Evolutionary conservation across 2,329 filamentous ascomycete genomes (phyloP).

Genomic region (Chaetomiaceae sp.): DNA sequence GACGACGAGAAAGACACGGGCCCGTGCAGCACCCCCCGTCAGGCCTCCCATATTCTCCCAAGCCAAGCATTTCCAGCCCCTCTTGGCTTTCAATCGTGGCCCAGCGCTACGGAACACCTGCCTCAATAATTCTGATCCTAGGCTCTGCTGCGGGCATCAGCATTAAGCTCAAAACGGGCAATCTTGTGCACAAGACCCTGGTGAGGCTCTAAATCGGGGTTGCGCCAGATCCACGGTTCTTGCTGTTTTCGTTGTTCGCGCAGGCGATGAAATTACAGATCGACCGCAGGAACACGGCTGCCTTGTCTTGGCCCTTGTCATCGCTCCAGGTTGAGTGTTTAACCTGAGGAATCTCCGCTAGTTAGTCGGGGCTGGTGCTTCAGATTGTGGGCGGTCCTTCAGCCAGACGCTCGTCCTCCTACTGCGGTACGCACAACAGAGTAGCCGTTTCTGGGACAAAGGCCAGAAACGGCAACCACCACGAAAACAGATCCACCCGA

Average conservation of each 20-base stretch:
- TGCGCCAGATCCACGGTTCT: not conserved
- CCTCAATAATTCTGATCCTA: not conserved
- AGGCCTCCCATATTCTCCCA: not conserved
- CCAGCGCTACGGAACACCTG: conserved; percentile 7
- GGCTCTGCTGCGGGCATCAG: not conserved
- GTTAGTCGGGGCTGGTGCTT: not conserved
- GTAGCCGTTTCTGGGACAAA: conserved; percentile 1
- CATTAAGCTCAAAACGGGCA: conserved; percentile 1
- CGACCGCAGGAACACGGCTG: not conserved
- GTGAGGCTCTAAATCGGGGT: too few species aligned
- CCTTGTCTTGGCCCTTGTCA: not conserved
- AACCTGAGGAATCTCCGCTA: not conserved
- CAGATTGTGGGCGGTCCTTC: not conserved
- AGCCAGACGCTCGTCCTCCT: not conserved
- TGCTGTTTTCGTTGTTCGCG: not conserved
- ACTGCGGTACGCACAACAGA: not conserved
- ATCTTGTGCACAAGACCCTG: not conserved
- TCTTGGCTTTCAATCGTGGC: not conserved
- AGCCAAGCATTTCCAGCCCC: conserved; percentile 3
- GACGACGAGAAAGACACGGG: not conserved
- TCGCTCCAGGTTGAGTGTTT: not conserved
- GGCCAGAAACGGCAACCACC: conserved; percentile 16
- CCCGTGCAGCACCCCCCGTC: not conserved
- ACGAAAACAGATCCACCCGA: conserved; percentile 2
- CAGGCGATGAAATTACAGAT: conserved; percentile 5